Conservation (phyloP, 225 moss, liverwort and hornwort genomes). For the Bryoerythrophyllum caledonicum region DNA sequence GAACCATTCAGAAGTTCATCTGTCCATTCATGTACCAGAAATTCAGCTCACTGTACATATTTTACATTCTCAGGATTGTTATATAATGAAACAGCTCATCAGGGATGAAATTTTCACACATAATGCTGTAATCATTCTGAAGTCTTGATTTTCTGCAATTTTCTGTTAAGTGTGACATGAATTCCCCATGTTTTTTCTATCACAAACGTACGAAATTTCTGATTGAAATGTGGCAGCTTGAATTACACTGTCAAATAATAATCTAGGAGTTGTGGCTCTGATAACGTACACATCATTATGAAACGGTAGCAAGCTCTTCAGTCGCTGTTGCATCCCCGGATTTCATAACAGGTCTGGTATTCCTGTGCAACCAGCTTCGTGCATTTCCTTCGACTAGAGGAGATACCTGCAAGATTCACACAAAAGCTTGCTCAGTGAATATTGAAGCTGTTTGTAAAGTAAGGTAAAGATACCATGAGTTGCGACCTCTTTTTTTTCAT, state of each 20-base stretch:
- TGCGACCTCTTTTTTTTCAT: too few species aligned
- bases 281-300: slow-evolving; percentile 30
- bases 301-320: slow-evolving; percentile 54
- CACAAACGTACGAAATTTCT: background rate
- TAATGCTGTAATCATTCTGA: background rate
- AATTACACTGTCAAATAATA: slow-evolving; percentile 36
- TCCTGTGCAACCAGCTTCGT: slow-evolving; percentile 70
- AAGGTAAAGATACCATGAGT: too few species aligned
- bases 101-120: background rate
- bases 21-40: too few species aligned
- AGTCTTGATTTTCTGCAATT: too few species aligned
- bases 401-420: slow-evolving; percentile 64
- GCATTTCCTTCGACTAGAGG: slow-evolving; percentile 71
- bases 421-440: slow-evolving; percentile 6
- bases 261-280: slow-evolving; percentile 4
- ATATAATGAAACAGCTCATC: background rate
- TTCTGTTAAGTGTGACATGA: background rate
- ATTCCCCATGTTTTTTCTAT: background rate
- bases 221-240: slow-evolving; percentile 6
- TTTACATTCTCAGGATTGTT: background rate
- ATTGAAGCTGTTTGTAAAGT: background rate
- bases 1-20: too few species aligned
- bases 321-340: slow-evolving; percentile 39
- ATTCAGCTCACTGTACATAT: too few species aligned
- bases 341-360: slow-evolving; percentile 65